Base-by-base conservation (phyloP, 352 stramenopile genomes). In the Phytophthora macrochlamydospora region DNA sequence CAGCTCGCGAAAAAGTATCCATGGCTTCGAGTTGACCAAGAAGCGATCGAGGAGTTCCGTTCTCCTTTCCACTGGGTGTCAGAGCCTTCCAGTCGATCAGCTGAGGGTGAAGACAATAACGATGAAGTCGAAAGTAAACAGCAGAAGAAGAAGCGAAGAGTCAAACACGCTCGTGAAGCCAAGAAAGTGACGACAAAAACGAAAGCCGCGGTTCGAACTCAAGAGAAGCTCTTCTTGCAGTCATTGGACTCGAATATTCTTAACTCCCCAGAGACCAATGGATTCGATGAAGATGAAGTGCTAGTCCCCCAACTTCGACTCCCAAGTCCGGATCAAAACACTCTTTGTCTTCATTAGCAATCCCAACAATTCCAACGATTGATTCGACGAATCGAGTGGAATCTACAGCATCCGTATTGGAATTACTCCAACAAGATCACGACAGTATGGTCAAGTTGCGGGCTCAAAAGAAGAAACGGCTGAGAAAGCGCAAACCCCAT, bases 1-100 rank as follows among this genome's bases (percentile, higher is more conserved):
- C 72, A 89, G 28, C 49, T 93, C 14, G 67, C 69, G 11, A 46
- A 70, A 51, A 93, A 93, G 70, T 93, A 93, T 66, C 85, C 85
- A 31, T 93, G 85, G 85, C 74, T 93, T 48, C 83, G 79, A 50
- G 76, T 91, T 28, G 85, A 92, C 35, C 67, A 69, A 12, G 63
- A 83, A 64, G 82, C 85, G 14, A 65, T 93, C 30, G 69, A 81
- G 24, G 83, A 93, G 42, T 93, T 90, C 49, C 75, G 80, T 14
- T 81, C 80, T 45, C 83, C 80, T 6, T 91, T 91, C 38, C 32
- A 75, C 8, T 91, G 82, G 79, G 62, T 78, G 4, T 49, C 49
- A 1, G 54, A 67, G 11, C 43, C 52, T 55, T 59, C 61, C 32
- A 53, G 56, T 49, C 29, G 29, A 29, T 62, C 43, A 4, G 50